Conservation (phyloP, 495 filamentous ascomycete species). For the Neurospora sp. region DNA sequence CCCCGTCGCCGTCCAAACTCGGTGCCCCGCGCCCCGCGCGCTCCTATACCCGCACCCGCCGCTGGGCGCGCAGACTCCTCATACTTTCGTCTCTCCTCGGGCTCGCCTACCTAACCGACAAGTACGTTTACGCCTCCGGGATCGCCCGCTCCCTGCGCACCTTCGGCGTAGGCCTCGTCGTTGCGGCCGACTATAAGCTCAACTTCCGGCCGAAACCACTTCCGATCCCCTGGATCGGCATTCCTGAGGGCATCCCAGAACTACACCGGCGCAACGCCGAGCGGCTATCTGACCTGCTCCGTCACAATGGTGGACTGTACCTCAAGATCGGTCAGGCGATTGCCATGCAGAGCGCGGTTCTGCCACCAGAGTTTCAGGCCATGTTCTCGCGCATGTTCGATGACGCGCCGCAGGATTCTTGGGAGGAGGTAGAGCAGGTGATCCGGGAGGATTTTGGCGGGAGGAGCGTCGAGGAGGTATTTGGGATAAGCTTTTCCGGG, state of each 20-base stretch:
- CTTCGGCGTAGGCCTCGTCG: constrained; percentile 66
- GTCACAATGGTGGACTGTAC: constrained; percentile 84
- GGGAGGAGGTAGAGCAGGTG: constrained; percentile 78
- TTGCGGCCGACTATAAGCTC: constrained; percentile 89
- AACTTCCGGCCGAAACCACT: constrained; percentile 77
- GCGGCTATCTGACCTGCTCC: constrained; percentile 66
- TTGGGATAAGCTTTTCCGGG: constrained; percentile 70
- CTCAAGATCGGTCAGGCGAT: constrained; percentile 98
- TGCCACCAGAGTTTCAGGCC: constrained; percentile 86
- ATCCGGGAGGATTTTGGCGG: constrained; percentile 81
- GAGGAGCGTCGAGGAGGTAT: constrained; percentile 71
- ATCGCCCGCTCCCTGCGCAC: constrained; percentile 73
- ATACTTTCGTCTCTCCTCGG: constrained; percentile 51
- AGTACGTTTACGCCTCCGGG: constrained; percentile 62
- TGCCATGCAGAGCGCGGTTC: constrained; percentile 90
- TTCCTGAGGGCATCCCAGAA: constrained; percentile 54
- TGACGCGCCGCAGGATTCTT: constrained; percentile 91
- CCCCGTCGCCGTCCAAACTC: constrained; percentile 71
- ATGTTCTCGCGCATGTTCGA: constrained; percentile 98
- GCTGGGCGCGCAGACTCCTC: constrained; percentile 65
- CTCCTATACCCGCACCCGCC: constrained; percentile 55
- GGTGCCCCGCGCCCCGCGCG: constrained; percentile 58
- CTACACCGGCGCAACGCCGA: constrained; percentile 77
- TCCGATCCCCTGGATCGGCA: constrained; percentile 40
- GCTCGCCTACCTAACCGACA: constrained; percentile 56